phyloP scores from a whole-genome alignment of 164 flowering plant species.

The Nymphaea colorata region DNA sequence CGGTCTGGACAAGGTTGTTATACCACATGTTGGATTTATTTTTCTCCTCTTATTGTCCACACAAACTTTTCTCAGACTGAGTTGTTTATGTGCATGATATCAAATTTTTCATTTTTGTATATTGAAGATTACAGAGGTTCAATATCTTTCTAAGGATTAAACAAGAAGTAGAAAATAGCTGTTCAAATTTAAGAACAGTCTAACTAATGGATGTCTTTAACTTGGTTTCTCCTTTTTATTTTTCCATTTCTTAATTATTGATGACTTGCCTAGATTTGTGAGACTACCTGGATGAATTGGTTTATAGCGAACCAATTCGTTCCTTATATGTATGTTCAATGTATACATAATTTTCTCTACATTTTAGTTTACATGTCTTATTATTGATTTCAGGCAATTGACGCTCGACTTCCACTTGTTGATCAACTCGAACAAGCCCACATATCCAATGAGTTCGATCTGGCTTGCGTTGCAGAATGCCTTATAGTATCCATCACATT shows the following conservation, averaged over 20 bases:
- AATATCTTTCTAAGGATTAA: too few relatives aligned
- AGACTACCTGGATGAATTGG: neutral
- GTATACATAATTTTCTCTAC: neutral
- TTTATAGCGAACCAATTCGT: neutral
- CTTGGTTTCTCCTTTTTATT: neutral
- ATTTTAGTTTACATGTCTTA: too few relatives aligned
- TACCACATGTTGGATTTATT: too few relatives aligned
- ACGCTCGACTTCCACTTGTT: conserved; percentile 50
- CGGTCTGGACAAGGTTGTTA: too few relatives aligned
- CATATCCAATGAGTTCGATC: conserved; percentile 32
- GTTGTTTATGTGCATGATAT: too few relatives aligned
- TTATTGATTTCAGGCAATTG: conserved; percentile 43
- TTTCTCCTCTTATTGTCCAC: too few relatives aligned
- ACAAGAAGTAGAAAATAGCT: neutral
- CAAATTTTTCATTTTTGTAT: too few relatives aligned
- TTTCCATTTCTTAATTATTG: neutral
- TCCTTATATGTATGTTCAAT: neutral
- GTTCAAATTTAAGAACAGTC: neutral
- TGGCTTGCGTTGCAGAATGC: conserved; percentile 32
- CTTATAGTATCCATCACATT: conserved; percentile 47
- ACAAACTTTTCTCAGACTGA: too few relatives aligned
- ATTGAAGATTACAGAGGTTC: too few relatives aligned
- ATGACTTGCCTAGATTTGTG: neutral
- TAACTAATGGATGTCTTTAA: neutral
- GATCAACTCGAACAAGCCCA: conserved; percentile 29